Base-by-base conservation (phyloP, 2,329 filamentous ascomycete species). In the Fusarium illudens region DNA sequence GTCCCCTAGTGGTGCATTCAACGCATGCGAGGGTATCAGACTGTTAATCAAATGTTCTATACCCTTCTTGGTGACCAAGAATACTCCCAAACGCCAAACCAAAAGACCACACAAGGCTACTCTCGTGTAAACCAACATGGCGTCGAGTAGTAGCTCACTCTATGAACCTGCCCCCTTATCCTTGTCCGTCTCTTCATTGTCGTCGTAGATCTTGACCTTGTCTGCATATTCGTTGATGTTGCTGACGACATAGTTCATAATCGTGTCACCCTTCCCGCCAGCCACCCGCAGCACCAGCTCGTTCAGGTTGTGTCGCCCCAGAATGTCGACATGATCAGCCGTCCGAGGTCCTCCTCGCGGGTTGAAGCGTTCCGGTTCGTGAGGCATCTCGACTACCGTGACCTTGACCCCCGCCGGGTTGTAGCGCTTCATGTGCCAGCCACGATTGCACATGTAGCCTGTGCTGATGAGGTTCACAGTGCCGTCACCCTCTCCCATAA, bases 371-470 rank as follows among this genome's bases (percentile, higher is more conserved):
- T 97, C 95, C 1, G 96, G 96, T 75, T 98, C 94, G 76, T 99
- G 96, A 1, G 90, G 92, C 96, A 99, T 99, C 82, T 99, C 96
- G 64, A 91, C 94, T 0, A 94, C 92, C 37, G 89, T 96, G 66
- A 99, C 83, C 73, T 93, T 89, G 30, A 90, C 86, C 2, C 90
- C 90, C 0, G 93, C 91, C 0, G 96, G 96, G 74, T 99, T 99
- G 78, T 96, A 99, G 33, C 96, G 87, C 79, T 93, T 94, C 79
- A 97, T 92, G 60, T 90, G 89, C 96, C 96, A 99, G 4, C 96
- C 96, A 73, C 91, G 93, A 71, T 93, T 91, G 78, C 96, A 99
- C 96, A 99, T 98, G 78, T 98, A 99, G 3, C 95, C 96, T 1
- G 89, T 89, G 71, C 92, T 96, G 11, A 99, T 81, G n/a, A 99